Percentiles rank a stretch among this genome's conserved stretches.
phyloP scores from a whole-genome alignment of 2,329 filamentous ascomycete species.

The Penicillium expansum region DNA sequence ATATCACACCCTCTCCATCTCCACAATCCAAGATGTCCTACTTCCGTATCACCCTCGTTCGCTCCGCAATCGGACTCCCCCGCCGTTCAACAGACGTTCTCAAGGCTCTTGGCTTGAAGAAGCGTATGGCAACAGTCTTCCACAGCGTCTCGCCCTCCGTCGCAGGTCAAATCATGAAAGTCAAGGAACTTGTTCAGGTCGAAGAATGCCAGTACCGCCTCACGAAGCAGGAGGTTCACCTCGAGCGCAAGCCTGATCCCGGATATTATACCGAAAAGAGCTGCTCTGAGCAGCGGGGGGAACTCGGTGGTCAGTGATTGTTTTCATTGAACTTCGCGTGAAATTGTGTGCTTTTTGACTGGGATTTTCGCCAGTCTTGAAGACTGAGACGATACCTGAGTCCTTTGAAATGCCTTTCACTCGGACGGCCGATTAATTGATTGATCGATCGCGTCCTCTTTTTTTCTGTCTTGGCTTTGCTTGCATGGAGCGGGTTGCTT shows the following conservation, averaged over 20 bases:
- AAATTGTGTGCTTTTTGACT: neutral
- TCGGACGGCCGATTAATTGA: neutral
- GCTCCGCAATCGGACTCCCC: slow-evolving; percentile 85
- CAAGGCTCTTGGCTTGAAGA: slow-evolving; percentile 77
- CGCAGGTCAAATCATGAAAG: slow-evolving; percentile 87
- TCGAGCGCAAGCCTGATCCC: slow-evolving; percentile 67
- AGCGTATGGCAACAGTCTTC: slow-evolving; percentile 83
- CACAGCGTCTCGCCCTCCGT: slow-evolving; percentile 77
- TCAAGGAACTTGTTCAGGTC: slow-evolving; percentile 87
- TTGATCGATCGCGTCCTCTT: slow-evolving; percentile 1
- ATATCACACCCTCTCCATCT: neutral
- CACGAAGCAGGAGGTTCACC: slow-evolving; percentile 67
- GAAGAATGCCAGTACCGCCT: slow-evolving; percentile 68
- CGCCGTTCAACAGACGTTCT: slow-evolving; percentile 76
- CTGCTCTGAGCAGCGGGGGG: slow-evolving; percentile 20
- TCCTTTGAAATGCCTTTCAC: neutral
- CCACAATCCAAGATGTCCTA: slow-evolving; percentile 59
- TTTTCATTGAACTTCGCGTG: neutral
- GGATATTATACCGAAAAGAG: slow-evolving; percentile 76
- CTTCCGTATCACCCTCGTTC: slow-evolving; percentile 89
- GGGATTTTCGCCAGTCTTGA: neutral
- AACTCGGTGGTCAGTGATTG: slow-evolving; percentile 10
- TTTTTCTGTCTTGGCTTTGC: slow-evolving; percentile 9
- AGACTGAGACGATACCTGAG: neutral
- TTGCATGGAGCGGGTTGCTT: slow-evolving; percentile 16